Evolutionary conservation across 176 grass and related monocot genomes (phyloP), one percentile per base, ranked within the genome.

Genomic region (Oryza longistaminata): DNA sequence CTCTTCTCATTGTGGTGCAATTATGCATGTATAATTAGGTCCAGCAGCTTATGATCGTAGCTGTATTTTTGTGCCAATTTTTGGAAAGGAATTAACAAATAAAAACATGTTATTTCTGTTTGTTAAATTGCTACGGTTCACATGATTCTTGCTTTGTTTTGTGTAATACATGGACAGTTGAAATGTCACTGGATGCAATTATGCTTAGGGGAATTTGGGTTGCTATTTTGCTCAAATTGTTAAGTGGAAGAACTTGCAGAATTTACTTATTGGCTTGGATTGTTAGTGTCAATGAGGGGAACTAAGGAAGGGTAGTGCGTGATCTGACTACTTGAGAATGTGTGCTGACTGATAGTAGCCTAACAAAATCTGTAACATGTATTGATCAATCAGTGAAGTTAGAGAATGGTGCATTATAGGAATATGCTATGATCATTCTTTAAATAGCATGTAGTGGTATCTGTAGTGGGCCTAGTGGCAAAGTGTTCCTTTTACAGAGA

Each of bases 11-110:
- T 3, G 33, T 37, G 34, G 5, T 53, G 15, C 24, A 61, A 2
- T 55, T 65, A 43, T 83, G 9, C 37, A 29, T 48, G 19, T 21
- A 58, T 8, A 17, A 58, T 60, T 34, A 76, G 53, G 9, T 60
- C 15, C 53, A 34, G 26, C 19, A 85, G 78, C 11, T 60, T 76
- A 6, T 9, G 39, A 14, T 31, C 1, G 24, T 17, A 24, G 49
- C 6, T 50, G 13, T 42, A 24, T 70, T 29, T 22, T 17, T 39
- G 10, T 69, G 16, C 40, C 16, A 44, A 81, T 37, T 76, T 81
- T 68, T 64, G 52, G 49, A 76, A 85, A 85, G 22, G 3, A 31
- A 76, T 65, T 81, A 52, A 73, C 48, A 75, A 19, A 70, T 27
- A 35, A 50, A 53, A 2, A 11, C 0, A 17, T 9, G 2, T 65